phyloP scores from a whole-genome alignment of 306 rosid genomes.

The Cercis canadensis region DNA sequence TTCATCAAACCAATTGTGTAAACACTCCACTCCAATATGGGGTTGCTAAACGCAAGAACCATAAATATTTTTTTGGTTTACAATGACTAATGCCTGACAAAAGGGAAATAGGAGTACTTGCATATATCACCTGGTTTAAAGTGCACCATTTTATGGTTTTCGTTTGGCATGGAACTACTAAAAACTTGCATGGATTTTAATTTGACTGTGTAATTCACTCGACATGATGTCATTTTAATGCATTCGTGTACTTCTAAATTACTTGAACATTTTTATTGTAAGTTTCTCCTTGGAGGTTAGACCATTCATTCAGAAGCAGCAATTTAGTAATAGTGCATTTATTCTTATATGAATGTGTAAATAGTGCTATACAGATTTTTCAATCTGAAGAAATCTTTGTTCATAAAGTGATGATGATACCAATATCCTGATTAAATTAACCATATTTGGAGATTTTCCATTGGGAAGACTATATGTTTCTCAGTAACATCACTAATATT shows the following conservation, averaged over 20 bases:
- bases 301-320: background rate
- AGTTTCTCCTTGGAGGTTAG: conserved; percentile 6
- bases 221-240: background rate
- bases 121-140: background rate
- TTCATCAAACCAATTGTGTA: no score
- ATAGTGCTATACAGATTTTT: background rate
- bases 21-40: no score
- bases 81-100: no score
- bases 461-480: conserved; percentile 14
- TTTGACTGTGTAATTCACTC: no score
- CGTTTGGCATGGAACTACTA: background rate
- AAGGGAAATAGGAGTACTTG: background rate
- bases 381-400: conserved; percentile 20
- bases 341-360: background rate
- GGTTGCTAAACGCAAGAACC: no score
- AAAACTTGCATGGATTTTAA: no score
- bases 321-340: background rate
- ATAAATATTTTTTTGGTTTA: no score
- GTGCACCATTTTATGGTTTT: background rate
- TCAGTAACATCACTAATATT: conserved; percentile 1
- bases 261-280: background rate
- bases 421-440: conserved; percentile 2
- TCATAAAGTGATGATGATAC: background rate
- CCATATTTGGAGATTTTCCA: conserved; percentile 19
- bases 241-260: background rate